phyloP scores from a whole-genome alignment of 176 grass and related monocot species.

The Cocos nucifera region DNA sequence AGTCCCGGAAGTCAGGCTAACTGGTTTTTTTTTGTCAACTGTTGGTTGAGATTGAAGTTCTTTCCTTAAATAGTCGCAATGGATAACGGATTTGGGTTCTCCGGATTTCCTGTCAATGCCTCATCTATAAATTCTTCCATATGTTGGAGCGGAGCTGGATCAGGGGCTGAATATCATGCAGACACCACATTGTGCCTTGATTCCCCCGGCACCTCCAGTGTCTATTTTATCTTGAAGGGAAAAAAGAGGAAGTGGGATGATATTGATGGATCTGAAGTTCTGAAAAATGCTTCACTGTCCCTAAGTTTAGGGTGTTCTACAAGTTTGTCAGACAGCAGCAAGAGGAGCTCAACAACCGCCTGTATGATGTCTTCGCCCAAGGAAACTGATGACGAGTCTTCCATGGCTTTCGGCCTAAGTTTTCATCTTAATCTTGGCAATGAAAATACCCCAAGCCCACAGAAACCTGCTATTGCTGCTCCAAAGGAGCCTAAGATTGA shows the following conservation, averaged over 20 bases:
- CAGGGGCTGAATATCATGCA: slow-evolving; percentile 8
- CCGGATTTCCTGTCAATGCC: slow-evolving; percentile 40
- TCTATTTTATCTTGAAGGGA: slow-evolving; percentile 28
- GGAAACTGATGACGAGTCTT: slow-evolving; percentile 50
- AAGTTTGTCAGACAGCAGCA: slow-evolving; percentile 62
- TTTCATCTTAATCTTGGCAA: slow-evolving; percentile 51
- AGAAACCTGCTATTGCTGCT: slow-evolving; percentile 39
- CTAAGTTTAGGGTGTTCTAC: slow-evolving; percentile 46
- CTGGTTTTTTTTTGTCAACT: slow-evolving; percentile 17
- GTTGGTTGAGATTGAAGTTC: slow-evolving; percentile 14
- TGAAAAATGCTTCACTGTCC: slow-evolving; percentile 6
- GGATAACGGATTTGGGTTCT: slow-evolving; percentile 21
- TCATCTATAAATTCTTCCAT: slow-evolving; percentile 29
- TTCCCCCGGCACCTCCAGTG: slow-evolving; percentile 25
- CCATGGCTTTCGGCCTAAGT: slow-evolving; percentile 52
- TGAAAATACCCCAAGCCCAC: slow-evolving; percentile 32
- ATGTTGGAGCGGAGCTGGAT: slow-evolving; percentile 13
- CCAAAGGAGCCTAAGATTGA: slow-evolving; percentile 31
- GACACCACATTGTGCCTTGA: slow-evolving; percentile 31
- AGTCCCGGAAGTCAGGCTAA: slow-evolving; percentile 27
- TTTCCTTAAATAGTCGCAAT: slow-evolving; percentile 12
- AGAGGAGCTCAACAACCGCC: slow-evolving; percentile 47
- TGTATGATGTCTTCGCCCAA: slow-evolving; percentile 48
- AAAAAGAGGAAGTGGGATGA: slow-evolving; percentile 55
- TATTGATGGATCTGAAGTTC: slow-evolving; percentile 9